phyloP scores from a whole-genome alignment of 139 green algal genomes.

The Picochlorum sp. region DNA sequence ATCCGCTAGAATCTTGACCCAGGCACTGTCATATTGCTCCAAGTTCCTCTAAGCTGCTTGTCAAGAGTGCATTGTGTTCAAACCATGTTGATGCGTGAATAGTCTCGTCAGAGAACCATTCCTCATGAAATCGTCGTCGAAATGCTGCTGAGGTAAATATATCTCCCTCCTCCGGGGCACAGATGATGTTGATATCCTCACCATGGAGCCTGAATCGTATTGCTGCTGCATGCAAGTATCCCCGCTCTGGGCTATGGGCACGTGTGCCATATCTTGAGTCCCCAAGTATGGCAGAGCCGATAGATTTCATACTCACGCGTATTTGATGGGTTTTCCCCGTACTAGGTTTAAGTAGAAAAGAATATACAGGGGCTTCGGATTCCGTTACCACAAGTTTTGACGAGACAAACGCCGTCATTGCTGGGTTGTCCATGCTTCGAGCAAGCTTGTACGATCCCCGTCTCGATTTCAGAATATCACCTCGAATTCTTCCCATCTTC shows the following conservation, averaged over 20 bases:
- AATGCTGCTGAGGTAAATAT: conserved; percentile 17
- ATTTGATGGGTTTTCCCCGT: conserved; percentile 38
- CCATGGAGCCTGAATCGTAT: conserved; percentile 14
- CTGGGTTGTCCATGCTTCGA: conserved; percentile 2
- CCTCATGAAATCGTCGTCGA: too few species aligned
- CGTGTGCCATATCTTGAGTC: conserved; percentile 16
- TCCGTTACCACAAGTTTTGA: neutral
- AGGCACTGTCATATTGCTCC: conserved; percentile 45
- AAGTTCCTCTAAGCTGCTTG: neutral
- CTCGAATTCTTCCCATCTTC: conserved; percentile 26
- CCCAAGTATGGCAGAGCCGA: conserved; percentile 27
- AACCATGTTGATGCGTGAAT: conserved; percentile 18
- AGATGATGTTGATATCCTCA: conserved; percentile 3
- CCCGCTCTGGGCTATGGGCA: neutral
- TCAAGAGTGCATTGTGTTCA: conserved; percentile 4
- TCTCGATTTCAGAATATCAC: conserved; percentile 20
- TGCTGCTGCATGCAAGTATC: conserved; percentile 32
- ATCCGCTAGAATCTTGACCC: conserved; percentile 50
- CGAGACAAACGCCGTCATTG: conserved; percentile 19
- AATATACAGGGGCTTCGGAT: neutral
- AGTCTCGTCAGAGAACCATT: conserved; percentile 8
- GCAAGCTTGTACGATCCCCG: conserved; percentile 29
- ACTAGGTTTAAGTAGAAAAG: conserved; percentile 25
- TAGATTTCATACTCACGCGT: conserved; percentile 27
- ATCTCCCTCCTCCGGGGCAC: conserved; percentile 6